A percentile compares a stretch with the other conserved stretches of the same genome.
Conservation (phyloP, 805 yeast genomes). For the Kluyveromyces wickerhamii region DNA sequence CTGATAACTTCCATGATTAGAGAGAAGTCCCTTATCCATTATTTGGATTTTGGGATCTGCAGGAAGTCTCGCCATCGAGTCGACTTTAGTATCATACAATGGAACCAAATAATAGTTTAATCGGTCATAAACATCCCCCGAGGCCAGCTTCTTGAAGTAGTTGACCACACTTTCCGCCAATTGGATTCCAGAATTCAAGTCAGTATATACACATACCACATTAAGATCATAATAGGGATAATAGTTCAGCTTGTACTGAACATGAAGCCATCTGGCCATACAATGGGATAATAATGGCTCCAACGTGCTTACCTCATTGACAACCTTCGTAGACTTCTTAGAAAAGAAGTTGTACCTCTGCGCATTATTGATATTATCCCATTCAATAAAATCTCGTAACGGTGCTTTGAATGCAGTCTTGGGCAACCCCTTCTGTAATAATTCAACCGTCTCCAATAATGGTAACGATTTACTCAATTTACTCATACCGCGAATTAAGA, state of each 20-base stretch:
- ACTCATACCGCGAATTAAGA: too few relatives aligned
- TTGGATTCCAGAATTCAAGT: conserved; percentile 18
- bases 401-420: conserved; percentile 1
- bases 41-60: conserved; percentile 5
- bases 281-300: conserved; percentile 18
- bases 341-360: conserved; percentile 6
- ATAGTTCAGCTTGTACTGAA: conserved; percentile 57
- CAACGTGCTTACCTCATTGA: conserved; percentile 1
- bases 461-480: conserved; percentile 5
- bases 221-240: conserved; percentile 63
- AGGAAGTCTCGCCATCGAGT: neutral
- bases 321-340: neutral
- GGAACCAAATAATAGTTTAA: conserved; percentile 24
- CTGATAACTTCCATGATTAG: conserved; percentile 6
- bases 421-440: conserved; percentile 7
- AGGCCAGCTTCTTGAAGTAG: conserved; percentile 13
- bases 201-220: conserved; percentile 22
- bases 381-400: conserved; percentile 9
- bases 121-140: conserved; percentile 18
- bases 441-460: conserved; percentile 6
- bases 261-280: conserved; percentile 68
- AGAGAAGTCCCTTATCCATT: conserved; percentile 7
- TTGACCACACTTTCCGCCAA: conserved; percentile 15
- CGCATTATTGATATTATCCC: conserved; percentile 4
- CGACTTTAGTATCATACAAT: conserved; percentile 12